Conservation (phyloP, 495 filamentous ascomycete genomes). For the Penicillium salamii region DNA sequence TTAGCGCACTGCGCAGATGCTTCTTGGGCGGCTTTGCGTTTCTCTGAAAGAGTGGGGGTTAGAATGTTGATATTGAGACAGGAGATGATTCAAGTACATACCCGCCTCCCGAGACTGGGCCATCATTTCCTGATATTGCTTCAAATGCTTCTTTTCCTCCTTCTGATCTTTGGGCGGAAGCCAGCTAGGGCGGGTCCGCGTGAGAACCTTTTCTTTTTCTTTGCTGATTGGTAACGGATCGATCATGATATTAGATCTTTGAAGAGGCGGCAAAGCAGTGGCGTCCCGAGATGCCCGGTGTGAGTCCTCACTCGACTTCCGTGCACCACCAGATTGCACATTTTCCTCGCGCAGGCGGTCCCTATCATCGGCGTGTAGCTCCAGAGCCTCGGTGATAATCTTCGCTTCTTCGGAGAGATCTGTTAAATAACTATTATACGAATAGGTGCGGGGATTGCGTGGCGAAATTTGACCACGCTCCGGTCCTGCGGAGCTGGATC, state of each 20-base stretch:
- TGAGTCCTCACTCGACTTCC: constrained; percentile 47
- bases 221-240: constrained; percentile 93
- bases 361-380: constrained; percentile 73
- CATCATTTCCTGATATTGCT: constrained; percentile 94
- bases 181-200: constrained; percentile 90
- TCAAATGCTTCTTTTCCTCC: constrained; percentile 88
- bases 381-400: constrained; percentile 82
- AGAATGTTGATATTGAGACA: neutral
- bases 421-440: constrained; percentile 77
- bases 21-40: constrained; percentile 46
- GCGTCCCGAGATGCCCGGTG: constrained; percentile 54
- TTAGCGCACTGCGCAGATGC: constrained; percentile 56
- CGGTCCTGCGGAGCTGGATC: constrained; percentile 45
- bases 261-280: constrained; percentile 74
- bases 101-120: constrained; percentile 69
- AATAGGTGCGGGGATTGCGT: constrained; percentile 66
- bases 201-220: constrained; percentile 92
- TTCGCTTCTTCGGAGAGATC: constrained; percentile 85
- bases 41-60: constrained; percentile 31
- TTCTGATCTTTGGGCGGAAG: constrained; percentile 89
- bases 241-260: constrained; percentile 89
- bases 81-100: constrained; percentile 25
- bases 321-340: constrained; percentile 46
- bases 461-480: constrained; percentile 47
- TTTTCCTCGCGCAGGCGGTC: constrained; percentile 49